Evolutionary conservation across 495 filamentous ascomycete species (phyloP).

Genomic region (Hypoxylon perforatum): DNA sequence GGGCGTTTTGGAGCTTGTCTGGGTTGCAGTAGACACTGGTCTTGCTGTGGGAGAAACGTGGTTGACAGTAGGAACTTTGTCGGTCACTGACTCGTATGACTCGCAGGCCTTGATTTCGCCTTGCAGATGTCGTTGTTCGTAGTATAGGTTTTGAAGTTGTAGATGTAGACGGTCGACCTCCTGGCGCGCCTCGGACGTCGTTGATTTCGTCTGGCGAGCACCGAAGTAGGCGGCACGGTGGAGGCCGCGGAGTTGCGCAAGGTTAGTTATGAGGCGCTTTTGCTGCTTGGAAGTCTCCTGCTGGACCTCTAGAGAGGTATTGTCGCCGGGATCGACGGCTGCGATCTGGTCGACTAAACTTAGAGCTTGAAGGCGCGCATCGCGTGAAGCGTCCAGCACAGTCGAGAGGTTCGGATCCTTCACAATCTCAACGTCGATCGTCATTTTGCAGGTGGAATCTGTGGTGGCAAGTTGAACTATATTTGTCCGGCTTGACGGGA

Average conservation of each 20-base stretch:
- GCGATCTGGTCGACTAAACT: slow-evolving; percentile 69
- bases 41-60: not conserved
- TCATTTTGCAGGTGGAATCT: slow-evolving; percentile 45
- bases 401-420: slow-evolving; percentile 74
- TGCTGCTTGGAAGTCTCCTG: slow-evolving; percentile 78
- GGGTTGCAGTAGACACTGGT: slow-evolving; percentile 3
- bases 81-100: slow-evolving; percentile 81
- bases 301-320: slow-evolving; percentile 61
- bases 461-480: not conserved
- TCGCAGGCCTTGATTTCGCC: slow-evolving; percentile 93
- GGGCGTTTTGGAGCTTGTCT: slow-evolving; percentile 3
- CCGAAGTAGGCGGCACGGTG: slow-evolving; percentile 83
- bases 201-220: slow-evolving; percentile 85
- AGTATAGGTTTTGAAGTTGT: slow-evolving; percentile 94
- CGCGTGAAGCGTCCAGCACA: slow-evolving; percentile 76
- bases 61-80: not conserved
- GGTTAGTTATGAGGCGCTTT: slow-evolving; percentile 80
- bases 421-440: slow-evolving; percentile 66
- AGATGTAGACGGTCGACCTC: slow-evolving; percentile 93
- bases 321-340: slow-evolving; percentile 47
- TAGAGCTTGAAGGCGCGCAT: slow-evolving; percentile 78
- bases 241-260: slow-evolving; percentile 82
- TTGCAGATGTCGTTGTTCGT: slow-evolving; percentile 90
- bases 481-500: not conserved
- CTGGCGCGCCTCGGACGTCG: slow-evolving; percentile 85